A percentile compares a stretch with the other conserved stretches of the same genome.
Conservation (phyloP, 73 alveolate species). For the Tetrahymena malaccensis region DNA sequence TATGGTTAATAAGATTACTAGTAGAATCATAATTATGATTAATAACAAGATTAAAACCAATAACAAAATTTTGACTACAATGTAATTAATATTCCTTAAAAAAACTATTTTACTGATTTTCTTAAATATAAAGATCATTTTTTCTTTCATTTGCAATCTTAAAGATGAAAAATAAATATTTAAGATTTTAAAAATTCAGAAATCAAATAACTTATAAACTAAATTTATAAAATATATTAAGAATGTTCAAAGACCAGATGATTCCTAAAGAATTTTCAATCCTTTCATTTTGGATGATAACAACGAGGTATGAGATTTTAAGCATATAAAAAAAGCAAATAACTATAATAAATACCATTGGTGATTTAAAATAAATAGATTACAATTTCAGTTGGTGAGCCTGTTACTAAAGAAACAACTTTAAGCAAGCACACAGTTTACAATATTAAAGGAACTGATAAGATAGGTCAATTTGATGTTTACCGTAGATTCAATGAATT, state of each 20-base stretch:
- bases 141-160: too few species aligned
- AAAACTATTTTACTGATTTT: neutral
- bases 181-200: too few species aligned
- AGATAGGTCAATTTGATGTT: slow-evolving; percentile 60
- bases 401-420: neutral
- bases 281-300: neutral
- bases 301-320: neutral
- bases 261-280: neutral
- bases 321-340: too few species aligned
- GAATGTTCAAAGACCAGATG: neutral
- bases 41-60: neutral
- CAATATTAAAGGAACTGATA: slow-evolving; percentile 59
- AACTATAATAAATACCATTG: neutral
- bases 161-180: neutral
- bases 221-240: neutral
- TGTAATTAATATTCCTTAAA: neutral
- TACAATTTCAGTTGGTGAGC: neutral
- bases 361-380: neutral
- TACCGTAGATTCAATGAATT: slow-evolving; percentile 73
- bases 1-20: neutral
- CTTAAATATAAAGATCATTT: neutral
- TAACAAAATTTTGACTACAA: neutral
- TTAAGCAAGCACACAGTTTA: slow-evolving; percentile 40
- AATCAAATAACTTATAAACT: too few species aligned
- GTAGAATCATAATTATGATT: neutral